These are phyloP conservation scores for Nothophoma quercina DNA, from an alignment of 2,329 filamentous ascomycete species.

Conservation along the genomic window DNA sequence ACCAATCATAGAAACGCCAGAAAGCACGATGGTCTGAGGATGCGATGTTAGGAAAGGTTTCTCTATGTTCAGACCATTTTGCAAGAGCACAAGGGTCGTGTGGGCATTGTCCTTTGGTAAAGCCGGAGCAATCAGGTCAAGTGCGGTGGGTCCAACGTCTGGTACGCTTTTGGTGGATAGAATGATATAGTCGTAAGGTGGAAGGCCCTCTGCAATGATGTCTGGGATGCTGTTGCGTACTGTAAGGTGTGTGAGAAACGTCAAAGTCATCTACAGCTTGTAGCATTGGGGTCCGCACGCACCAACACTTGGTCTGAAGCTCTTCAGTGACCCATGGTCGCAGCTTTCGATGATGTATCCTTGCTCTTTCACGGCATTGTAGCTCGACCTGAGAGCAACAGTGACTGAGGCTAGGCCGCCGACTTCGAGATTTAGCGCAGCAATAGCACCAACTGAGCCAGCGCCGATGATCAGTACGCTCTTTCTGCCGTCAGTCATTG, in stretches of 20 bases:
- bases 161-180: slow-evolving; percentile 67
- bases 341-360: slow-evolving; percentile 65
- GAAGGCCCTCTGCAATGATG: slow-evolving; percentile 42
- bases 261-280: background rate
- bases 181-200: slow-evolving; percentile 64
- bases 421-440: slow-evolving; percentile 62
- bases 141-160: slow-evolving; percentile 59
- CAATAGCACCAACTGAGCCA: slow-evolving; percentile 65
- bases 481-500: slow-evolving; percentile 38
- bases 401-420: slow-evolving; percentile 62
- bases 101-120: slow-evolving; percentile 56
- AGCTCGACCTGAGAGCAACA: slow-evolving; percentile 65
- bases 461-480: slow-evolving; percentile 62
- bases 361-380: slow-evolving; percentile 53
- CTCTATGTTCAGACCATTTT: slow-evolving; percentile 72
- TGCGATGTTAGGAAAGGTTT: slow-evolving; percentile 60
- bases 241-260: slow-evolving; percentile 27
- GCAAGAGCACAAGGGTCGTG: slow-evolving; percentile 64
- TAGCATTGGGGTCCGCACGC: slow-evolving; percentile 18
- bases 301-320: slow-evolving; percentile 59
- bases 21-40: slow-evolving; percentile 61
- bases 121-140: slow-evolving; percentile 60
- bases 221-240: slow-evolving; percentile 60
- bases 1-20: slow-evolving; percentile 62
- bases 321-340: slow-evolving; percentile 60